These are phyloP conservation scores for Exophiala aquamarina DNA, from an alignment of 2,329 filamentous ascomycete genomes.

Conservation along the genomic window DNA sequence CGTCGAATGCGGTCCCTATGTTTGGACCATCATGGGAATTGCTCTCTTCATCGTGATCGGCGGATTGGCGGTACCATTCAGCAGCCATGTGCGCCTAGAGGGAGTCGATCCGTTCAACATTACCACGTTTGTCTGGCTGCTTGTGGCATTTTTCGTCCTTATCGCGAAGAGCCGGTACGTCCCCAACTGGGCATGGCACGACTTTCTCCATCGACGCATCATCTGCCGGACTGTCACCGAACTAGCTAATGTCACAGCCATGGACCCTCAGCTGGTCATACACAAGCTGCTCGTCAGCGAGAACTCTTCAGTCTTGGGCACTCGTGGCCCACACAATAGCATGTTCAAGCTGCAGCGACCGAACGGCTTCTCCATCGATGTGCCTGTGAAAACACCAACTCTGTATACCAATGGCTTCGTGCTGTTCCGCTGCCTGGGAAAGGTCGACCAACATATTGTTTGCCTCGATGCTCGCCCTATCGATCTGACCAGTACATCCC, in stretches of 20 bases:
- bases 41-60: slow-evolving; percentile 22
- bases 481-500: no score
- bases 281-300: slow-evolving; percentile 31
- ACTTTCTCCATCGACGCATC: slow-evolving; percentile 32
- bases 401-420: slow-evolving; percentile 7
- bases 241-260: slow-evolving; percentile 25
- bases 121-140: slow-evolving; percentile 30
- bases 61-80: slow-evolving; percentile 31
- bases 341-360: slow-evolving; percentile 22
- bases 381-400: slow-evolving; percentile 4
- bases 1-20: slow-evolving; percentile 2
- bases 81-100: slow-evolving; percentile 27
- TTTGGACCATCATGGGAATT: slow-evolving; percentile 1
- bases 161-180: slow-evolving; percentile 30
- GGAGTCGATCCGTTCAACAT: slow-evolving; percentile 37
- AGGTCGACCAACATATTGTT: no score
- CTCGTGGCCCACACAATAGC: slow-evolving; percentile 29
- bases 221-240: slow-evolving; percentile 30
- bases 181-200: slow-evolving; percentile 32
- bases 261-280: slow-evolving; percentile 29
- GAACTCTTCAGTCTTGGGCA: slow-evolving; percentile 18
- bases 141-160: slow-evolving; percentile 31
- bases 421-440: no score
- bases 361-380: slow-evolving; percentile 14
- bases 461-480: no score